Base-by-base conservation (phyloP, 306 rosid species). In the Cucumis hystrix region DNA sequence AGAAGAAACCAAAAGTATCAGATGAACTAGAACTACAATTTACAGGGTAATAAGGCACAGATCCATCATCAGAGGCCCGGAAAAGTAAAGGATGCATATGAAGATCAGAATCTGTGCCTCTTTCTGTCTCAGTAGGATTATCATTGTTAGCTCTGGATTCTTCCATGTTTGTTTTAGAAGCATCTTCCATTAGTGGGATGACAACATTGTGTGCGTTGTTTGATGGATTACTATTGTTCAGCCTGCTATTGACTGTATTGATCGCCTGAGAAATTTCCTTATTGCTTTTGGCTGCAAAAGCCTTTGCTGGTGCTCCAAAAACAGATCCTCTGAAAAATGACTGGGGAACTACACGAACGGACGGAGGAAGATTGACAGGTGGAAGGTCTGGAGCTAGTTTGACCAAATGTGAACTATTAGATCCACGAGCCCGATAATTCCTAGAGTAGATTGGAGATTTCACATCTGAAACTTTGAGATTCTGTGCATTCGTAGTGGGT, bases 11-110 rank as follows among this genome's bases (percentile, higher is more conserved):
- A 80, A 87, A 90, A 79, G 92, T 78, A 84, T 80, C 82, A 39
- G 96, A 81, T 83, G 82, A 37, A 58, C 85, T 83, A 65, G 95
- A 74, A 80, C 80, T 55, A 70, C 86, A 80, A 77, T 89, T 88
- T 83, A 83, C 77, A 23, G 88, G 89, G 86, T 87, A 88, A 86
- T 87, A 87, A 67, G 91, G 87, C 66, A 75, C 39, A 45, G 35
- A 80, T 66, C 91, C 88, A 84, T 84, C 89, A 79, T 92, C 93
- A 70, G 96, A 79, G 76, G 85, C 82, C 82, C 87, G 96, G 91
- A 95, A 89, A 81, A 92, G 87, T 79, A 95, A 88, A 75, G 97
- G 99, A 89, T 95, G 99, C 93, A 95, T 92, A 82, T 87, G 92
- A 71, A 92, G 89, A 85, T 88, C 96, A 80, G 87, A 80, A 83